Evolutionary conservation across 176 grass and related monocot genomes (phyloP).

Genomic region (Oryza nivara): DNA sequence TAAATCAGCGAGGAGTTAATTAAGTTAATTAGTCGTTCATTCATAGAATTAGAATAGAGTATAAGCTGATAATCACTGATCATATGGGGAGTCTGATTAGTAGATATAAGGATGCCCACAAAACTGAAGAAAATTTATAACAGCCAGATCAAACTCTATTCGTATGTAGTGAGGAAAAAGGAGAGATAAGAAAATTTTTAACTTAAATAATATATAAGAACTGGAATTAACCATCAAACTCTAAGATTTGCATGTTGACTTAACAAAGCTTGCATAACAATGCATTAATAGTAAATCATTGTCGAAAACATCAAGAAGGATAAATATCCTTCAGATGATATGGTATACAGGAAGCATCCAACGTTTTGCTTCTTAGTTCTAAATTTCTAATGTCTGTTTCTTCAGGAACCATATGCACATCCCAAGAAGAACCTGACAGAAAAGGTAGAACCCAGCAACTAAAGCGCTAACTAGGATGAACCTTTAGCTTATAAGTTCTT

Average conservation of each 20-base stretch:
- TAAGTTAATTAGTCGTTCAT: background rate
- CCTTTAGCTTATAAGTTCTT: background rate
- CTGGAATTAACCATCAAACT: background rate
- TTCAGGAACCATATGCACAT: background rate
- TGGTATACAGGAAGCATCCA: background rate
- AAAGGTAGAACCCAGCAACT: background rate
- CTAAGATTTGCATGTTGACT: background rate
- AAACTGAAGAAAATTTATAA: background rate
- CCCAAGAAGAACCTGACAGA: background rate
- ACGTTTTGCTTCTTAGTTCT: background rate
- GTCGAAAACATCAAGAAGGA: background rate
- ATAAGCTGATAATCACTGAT: background rate
- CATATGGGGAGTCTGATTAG: background rate
- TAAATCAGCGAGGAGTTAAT: background rate
- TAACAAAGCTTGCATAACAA: background rate
- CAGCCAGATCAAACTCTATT: background rate
- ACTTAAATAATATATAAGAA: background rate
- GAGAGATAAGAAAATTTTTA: background rate
- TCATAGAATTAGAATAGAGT: too few relatives aligned
- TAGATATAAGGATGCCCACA: background rate
- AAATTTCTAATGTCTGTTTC: background rate
- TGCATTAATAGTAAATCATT: background rate
- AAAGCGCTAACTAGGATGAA: background rate
- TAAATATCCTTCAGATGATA: background rate
- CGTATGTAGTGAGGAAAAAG: background rate